Conservation (phyloP, 2,329 filamentous ascomycete genomes). For the Neurospora crassa region DNA sequence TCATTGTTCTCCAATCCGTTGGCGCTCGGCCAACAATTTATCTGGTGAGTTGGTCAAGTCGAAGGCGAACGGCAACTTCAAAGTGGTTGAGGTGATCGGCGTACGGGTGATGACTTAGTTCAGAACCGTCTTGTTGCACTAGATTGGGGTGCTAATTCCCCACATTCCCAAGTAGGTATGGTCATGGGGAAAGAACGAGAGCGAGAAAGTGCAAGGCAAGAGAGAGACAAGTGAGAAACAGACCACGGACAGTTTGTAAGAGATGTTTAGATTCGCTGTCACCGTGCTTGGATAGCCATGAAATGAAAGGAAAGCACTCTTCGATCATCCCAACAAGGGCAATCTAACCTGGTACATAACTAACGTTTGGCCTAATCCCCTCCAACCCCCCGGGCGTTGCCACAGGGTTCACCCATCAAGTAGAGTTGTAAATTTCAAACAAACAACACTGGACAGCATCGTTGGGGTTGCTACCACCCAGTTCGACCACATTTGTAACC, state of each 20-base stretch:
- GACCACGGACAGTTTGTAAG: background rate
- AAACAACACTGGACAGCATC: background rate
- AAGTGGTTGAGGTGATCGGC: background rate
- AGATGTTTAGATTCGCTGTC: background rate
- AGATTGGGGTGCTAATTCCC: background rate
- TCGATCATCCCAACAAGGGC: background rate
- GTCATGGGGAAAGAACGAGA: background rate
- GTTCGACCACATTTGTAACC: background rate
- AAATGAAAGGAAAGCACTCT: background rate
- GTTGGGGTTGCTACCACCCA: background rate
- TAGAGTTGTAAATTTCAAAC: background rate
- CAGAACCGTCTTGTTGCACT: background rate
- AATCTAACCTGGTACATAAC: background rate
- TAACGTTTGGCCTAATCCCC: too few species aligned
- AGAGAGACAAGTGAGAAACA: background rate
- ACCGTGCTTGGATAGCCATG: background rate
- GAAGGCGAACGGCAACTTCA: background rate
- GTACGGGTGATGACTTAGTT: background rate
- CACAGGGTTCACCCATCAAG: background rate
- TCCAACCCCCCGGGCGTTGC: too few species aligned
- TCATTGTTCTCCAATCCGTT: conserved; percentile 3
- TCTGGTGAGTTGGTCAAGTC: background rate
- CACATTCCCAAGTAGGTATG: background rate
- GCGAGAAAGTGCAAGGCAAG: background rate
- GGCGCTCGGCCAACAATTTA: background rate